Conservation (phyloP, 441 rosid genomes). For the Jatropha podagrica region DNA sequence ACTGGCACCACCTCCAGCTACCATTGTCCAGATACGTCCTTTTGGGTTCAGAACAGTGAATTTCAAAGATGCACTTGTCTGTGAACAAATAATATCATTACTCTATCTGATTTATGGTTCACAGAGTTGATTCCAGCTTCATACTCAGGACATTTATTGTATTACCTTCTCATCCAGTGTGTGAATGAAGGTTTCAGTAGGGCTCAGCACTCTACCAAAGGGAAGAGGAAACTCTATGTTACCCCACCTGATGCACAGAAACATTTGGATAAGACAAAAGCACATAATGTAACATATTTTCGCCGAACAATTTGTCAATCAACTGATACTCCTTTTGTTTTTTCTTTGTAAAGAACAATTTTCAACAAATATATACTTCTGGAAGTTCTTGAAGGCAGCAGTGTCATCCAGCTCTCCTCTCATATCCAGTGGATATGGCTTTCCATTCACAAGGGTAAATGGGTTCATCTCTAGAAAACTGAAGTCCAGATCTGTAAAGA, state of each 20-base stretch:
- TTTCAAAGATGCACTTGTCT: constrained; percentile 94
- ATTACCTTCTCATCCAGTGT: constrained; percentile 85
- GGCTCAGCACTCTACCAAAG: constrained; percentile 82
- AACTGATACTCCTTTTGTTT: background rate
- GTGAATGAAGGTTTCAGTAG: constrained; percentile 76
- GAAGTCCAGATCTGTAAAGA: constrained; percentile 71
- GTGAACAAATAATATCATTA: constrained; percentile 27
- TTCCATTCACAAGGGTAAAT: constrained; percentile 73
- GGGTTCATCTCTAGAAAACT: constrained; percentile 95
- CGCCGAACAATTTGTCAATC: background rate
- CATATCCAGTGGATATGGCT: constrained; percentile 92
- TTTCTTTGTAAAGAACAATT: background rate
- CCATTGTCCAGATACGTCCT: constrained; percentile 98
- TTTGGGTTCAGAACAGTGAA: constrained; percentile 88
- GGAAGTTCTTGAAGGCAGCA: constrained; percentile 91
- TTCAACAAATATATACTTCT: constrained; percentile 44
- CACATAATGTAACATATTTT: background rate
- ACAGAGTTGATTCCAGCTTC: constrained; percentile 8
- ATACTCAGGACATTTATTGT: constrained; percentile 18
- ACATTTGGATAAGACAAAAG: constrained; percentile 11
- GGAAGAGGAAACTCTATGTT: constrained; percentile 79
- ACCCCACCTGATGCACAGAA: constrained; percentile 64
- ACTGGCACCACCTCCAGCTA: constrained; percentile 98
- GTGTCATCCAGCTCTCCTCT: constrained; percentile 95
- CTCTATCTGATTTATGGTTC: constrained; percentile 11